Evolutionary conservation across 257 asterid species (phyloP), one percentile per base, ranked within the genome.

Genomic region (Eucommia ulmoides): DNA sequence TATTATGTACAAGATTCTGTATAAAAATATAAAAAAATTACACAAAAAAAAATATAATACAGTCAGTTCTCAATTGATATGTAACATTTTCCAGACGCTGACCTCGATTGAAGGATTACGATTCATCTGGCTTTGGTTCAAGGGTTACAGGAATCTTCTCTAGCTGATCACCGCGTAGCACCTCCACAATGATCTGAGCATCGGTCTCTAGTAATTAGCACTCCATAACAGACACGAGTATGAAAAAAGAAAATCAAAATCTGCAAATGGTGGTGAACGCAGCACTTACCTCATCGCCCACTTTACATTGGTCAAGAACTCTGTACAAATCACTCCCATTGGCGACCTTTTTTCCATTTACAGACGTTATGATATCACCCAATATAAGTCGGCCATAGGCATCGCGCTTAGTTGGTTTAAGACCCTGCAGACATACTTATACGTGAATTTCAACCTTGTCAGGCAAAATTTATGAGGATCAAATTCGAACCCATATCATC

Each of bases 231-330:
- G 15, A 23, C 44, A 38, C 18, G n/a, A n/a, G n/a, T 33, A 17
- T 19, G 14, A 58, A 25, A 60, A 17, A 14, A 9, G 33, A 21
- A 53, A 53, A 58, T 29, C 12, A 44, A 50, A 33, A 8, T 23
- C n/a, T n/a, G 45, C 19, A 26, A 24, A 33, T 52, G 33, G 20
- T 25, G 22, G 53, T 49, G 17, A 50, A 52, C 41, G 29, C 35
- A 58, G 58, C 50, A 25, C 46, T 55, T 46, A 78, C 99, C 87
- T 79, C 77, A 2, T 92, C 99, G 19, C 82, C 97, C 1, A 86
- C 97, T 79, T 83, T 67, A 76, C 97, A 92, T 41, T 87, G 97
- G 71, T 92, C 99, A 35, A 87, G 88, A 69, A 87, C 83, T 86
- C 88, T 83, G 78, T 86, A 92, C 70, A 92, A 60, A 62, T 92